A percentile compares a stretch with the other conserved stretches of the same genome.
Evolutionary conservation across 148 eudicot species (phyloP).

Genomic region (Cornus kousa): DNA sequence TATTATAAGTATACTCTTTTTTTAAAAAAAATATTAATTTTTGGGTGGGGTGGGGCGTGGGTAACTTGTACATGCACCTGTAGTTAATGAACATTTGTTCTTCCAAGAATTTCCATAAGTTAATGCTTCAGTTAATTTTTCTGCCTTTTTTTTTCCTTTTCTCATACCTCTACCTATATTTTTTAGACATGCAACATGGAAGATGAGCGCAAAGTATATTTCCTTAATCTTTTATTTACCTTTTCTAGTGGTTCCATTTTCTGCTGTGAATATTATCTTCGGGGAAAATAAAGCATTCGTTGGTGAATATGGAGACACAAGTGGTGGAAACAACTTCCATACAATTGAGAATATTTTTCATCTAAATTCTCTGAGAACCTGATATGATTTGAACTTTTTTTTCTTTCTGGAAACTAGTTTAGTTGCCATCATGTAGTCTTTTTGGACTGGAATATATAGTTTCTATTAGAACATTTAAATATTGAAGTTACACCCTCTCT

Average conservation of each 20-base stretch:
- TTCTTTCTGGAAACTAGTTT: background rate
- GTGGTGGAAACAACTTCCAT: background rate
- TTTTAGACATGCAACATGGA: background rate
- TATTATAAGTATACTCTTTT: too few relatives aligned
- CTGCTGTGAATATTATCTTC: background rate
- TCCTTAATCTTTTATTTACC: background rate
- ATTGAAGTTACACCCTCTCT: too few relatives aligned
- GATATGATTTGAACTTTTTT: background rate
- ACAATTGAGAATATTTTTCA: background rate
- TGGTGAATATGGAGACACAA: background rate
- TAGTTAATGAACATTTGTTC: background rate
- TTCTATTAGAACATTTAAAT: too few relatives aligned
- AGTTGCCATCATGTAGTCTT: background rate
- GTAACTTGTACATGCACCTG: too few relatives aligned
- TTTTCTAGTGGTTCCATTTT: conserved; percentile 32
- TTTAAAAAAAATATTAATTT: too few relatives aligned
- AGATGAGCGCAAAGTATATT: background rate
- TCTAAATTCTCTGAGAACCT: background rate
- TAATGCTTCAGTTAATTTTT: background rate
- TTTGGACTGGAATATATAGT: too few relatives aligned
- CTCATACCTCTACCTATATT: background rate
- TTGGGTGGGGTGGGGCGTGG: too few relatives aligned
- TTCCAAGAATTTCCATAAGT: background rate
- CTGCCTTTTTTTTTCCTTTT: background rate
- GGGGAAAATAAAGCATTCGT: background rate